Conservation (phyloP, 495 filamentous ascomycete genomes). For the Aspergillus homomorphus region DNA sequence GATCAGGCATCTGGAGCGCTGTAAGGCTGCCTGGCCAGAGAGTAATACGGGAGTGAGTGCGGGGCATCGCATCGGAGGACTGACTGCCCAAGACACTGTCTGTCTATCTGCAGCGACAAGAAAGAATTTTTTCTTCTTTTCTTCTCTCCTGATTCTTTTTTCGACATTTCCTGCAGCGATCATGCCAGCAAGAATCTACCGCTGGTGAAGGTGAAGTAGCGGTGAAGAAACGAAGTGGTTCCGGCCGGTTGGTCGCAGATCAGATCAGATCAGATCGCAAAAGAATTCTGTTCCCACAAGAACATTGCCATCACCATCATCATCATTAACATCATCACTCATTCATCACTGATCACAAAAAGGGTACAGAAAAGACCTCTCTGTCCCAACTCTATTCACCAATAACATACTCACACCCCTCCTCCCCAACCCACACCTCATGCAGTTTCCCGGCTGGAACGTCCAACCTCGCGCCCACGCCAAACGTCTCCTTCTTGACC, state of each 20-base stretch:
- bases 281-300: too few relatives aligned
- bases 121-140: too few relatives aligned
- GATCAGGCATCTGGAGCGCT: not conserved
- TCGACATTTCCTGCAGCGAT: too few relatives aligned
- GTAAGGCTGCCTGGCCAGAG: not conserved
- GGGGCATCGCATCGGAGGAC: not conserved
- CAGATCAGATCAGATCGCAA: too few relatives aligned
- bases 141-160: too few relatives aligned
- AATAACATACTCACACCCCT: conserved; percentile 84
- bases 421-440: conserved; percentile 78
- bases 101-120: not conserved
- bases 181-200: too few relatives aligned
- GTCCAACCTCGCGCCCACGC: conserved; percentile 67
- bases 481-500: conserved; percentile 62
- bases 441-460: conserved; percentile 68
- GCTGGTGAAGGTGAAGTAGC: too few relatives aligned
- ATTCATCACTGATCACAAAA: too few relatives aligned
- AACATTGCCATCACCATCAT: too few relatives aligned
- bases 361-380: too few relatives aligned
- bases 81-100: not conserved
- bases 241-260: not conserved
- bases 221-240: not conserved
- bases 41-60: not conserved
- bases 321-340: too few relatives aligned
- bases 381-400: too few relatives aligned